These are phyloP conservation scores for Colletotrichum tamarilloi DNA, from an alignment of 2,329 filamentous ascomycete species.

Conservation along the genomic window DNA sequence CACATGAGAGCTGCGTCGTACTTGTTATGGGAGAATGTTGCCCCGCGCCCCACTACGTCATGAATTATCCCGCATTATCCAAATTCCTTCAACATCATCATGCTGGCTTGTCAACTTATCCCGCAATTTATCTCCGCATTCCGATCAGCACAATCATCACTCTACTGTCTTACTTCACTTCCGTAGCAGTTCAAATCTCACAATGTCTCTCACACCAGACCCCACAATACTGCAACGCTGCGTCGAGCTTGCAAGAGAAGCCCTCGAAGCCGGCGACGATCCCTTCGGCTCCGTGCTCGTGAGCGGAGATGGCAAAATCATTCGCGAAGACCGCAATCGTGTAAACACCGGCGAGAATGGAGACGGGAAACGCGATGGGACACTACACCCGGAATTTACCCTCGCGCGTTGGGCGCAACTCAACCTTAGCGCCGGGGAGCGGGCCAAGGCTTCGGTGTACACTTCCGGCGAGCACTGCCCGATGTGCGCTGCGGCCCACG, in stretches of 20 bases:
- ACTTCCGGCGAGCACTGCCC: conserved; percentile 52
- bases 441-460: conserved; percentile 50
- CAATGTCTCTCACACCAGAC: conserved; percentile 33
- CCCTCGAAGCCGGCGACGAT: conserved; percentile 48
- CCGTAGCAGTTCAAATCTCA: not conserved
- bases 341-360: conserved; percentile 42
- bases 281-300: conserved; percentile 52
- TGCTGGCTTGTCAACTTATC: not conserved
- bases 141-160: not conserved
- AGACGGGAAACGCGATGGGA: conserved; percentile 43
- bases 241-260: conserved; percentile 48
- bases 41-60: conserved; percentile 8
- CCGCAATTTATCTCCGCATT: not conserved
- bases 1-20: too few species aligned
- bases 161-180: too few species aligned
- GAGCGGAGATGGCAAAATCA: conserved; percentile 39
- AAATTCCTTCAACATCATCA: not conserved
- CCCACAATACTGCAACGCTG: conserved; percentile 36
- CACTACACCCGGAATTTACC: conserved; percentile 49
- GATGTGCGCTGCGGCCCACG: conserved; percentile 51
- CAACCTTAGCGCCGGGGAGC: conserved; percentile 48
- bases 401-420: conserved; percentile 51
- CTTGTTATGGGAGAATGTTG: not conserved
- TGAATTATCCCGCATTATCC: conserved; percentile 1
- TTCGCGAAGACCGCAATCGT: conserved; percentile 49